A percentile compares a stretch with the other conserved stretches of the same genome.
phyloP scores from a whole-genome alignment of 257 asterid genomes.

The Cruciata laevipes region DNA sequence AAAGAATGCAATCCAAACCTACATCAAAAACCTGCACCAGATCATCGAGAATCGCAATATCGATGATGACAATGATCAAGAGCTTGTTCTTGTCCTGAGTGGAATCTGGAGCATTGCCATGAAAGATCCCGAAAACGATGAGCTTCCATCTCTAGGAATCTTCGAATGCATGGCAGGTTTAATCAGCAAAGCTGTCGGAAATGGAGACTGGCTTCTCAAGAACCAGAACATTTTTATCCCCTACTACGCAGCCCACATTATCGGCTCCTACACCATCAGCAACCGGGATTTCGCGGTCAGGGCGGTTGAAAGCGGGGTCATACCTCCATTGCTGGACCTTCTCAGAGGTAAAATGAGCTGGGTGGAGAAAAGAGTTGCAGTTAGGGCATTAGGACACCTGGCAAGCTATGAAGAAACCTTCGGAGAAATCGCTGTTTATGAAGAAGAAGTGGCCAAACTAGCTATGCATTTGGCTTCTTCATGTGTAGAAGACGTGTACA shows the following conservation, averaged over 20 bases:
- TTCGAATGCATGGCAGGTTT: slow-evolving; percentile 59
- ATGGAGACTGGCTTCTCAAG: slow-evolving; percentile 45
- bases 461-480: slow-evolving; percentile 49
- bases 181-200: slow-evolving; percentile 39
- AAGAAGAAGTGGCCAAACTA: slow-evolving; percentile 45
- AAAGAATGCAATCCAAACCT: slow-evolving; percentile 28
- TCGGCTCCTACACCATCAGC: slow-evolving; percentile 73
- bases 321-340: slow-evolving; percentile 57
- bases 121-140: slow-evolving; percentile 45
- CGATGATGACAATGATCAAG: slow-evolving; percentile 29
- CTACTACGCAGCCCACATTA: slow-evolving; percentile 78
- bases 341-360: slow-evolving; percentile 71
- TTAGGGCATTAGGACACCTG: slow-evolving; percentile 75
- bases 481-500: slow-evolving; percentile 49
- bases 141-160: slow-evolving; percentile 58
- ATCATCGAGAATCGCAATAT: slow-evolving; percentile 5
- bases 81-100: slow-evolving; percentile 56
- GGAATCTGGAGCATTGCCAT: slow-evolving; percentile 70
- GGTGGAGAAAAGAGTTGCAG: slow-evolving; percentile 86
- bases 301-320: slow-evolving; percentile 55
- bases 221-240: slow-evolving; percentile 65
- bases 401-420: slow-evolving; percentile 69
- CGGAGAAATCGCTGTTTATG: slow-evolving; percentile 28
- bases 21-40: slow-evolving; percentile 31
- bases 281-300: slow-evolving; percentile 32